Evolutionary conservation across 805 yeast genomes (phyloP).

Genomic region (Hanseniaspora jakobsenii): DNA sequence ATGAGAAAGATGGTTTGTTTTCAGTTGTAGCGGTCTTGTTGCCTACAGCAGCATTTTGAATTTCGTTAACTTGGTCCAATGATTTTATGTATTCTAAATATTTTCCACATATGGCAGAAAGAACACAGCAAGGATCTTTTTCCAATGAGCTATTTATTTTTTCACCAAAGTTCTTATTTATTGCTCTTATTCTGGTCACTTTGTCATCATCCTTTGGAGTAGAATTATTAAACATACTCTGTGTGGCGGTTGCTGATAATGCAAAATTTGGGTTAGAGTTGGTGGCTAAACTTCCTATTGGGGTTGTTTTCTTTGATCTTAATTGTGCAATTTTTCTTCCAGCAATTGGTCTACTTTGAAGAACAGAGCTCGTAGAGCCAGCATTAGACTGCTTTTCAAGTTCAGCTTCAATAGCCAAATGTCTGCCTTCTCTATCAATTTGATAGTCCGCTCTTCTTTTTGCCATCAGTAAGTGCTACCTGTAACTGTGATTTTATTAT

Average conservation of each 20-base stretch:
- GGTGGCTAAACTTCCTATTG: slow-evolving; percentile 10
- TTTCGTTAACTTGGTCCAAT: no score
- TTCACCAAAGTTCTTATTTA: slow-evolving; percentile 48
- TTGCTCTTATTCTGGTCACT: slow-evolving; percentile 45
- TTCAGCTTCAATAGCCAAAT: slow-evolving; percentile 25
- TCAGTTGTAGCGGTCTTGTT: neutral
- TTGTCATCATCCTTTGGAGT: slow-evolving; percentile 23
- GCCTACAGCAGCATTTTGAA: neutral
- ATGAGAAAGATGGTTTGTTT: neutral
- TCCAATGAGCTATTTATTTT: slow-evolving; percentile 34
- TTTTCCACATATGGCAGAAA: slow-evolving; percentile 44
- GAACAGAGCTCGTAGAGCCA: no score
- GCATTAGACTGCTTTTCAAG: slow-evolving; percentile 18
- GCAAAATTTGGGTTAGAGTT: slow-evolving; percentile 13
- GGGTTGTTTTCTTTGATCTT: slow-evolving; percentile 28
- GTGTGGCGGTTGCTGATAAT: slow-evolving; percentile 15
- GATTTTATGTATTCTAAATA: slow-evolving; percentile 45
- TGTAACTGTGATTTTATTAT: no score
- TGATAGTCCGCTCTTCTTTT: slow-evolving; percentile 62
- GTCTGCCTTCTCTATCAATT: slow-evolving; percentile 40
- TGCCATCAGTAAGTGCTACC: no score
- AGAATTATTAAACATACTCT: neutral
- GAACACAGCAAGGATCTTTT: slow-evolving; percentile 42
- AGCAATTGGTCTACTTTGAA: no score
- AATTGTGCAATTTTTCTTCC: slow-evolving; percentile 59